These are phyloP conservation scores for Erodium trifolium DNA, from an alignment of 441 rosid species.

Conservation along the genomic window DNA sequence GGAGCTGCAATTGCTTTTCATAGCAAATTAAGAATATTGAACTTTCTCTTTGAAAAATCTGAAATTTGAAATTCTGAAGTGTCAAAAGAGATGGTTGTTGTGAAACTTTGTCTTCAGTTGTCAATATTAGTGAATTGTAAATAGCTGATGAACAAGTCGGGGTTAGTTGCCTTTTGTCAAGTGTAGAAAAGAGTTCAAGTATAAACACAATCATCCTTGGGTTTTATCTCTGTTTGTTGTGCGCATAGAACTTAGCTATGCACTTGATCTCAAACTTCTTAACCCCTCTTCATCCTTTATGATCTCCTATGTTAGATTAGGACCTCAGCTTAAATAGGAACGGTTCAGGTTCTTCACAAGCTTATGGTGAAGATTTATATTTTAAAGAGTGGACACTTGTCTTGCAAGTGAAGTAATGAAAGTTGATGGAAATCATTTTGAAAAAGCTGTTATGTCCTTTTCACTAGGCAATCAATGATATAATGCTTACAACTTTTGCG, in stretches of 20 bases:
- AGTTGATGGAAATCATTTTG: not conserved
- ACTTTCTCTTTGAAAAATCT: not conserved
- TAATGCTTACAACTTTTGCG: not conserved
- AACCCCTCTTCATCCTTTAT: not conserved
- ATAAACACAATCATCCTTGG: not conserved
- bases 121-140: not conserved
- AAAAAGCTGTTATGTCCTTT: not conserved
- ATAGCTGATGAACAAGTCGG: not conserved
- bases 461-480: not conserved
- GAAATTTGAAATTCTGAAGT: not conserved
- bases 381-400: not conserved
- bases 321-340: not conserved
- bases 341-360: not conserved
- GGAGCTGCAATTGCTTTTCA: not conserved
- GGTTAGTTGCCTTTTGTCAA: not conserved
- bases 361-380: not conserved
- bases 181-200: not conserved
- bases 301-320: not conserved
- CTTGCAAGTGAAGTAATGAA: not conserved
- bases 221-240: not conserved
- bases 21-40: not conserved
- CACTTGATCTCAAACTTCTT: not conserved
- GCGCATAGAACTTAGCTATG: not conserved
- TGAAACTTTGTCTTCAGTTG: not conserved
- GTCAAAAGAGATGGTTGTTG: not conserved